Conservation (phyloP, 371 early-diverging fungal species). For the Blakeslea trispora region DNA sequence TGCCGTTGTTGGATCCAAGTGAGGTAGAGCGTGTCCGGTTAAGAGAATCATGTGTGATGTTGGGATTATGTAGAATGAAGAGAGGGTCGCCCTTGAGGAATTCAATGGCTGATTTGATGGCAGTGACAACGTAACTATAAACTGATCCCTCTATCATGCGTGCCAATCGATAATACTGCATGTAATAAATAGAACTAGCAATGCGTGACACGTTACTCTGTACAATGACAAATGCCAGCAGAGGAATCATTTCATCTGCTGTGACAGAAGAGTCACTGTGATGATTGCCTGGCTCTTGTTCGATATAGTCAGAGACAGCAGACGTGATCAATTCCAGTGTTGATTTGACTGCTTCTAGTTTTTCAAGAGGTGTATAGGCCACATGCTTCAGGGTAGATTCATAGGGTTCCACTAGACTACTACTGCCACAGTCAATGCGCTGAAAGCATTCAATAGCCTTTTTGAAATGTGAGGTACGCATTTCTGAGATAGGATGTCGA, state of each 20-base stretch:
- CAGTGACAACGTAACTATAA: conserved; percentile 54
- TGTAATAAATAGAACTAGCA: conserved; percentile 59
- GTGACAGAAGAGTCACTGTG: conserved; percentile 50
- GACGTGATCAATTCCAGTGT: conserved; percentile 44
- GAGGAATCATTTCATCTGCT: conserved; percentile 65
- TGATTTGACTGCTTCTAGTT: conserved; percentile 37
- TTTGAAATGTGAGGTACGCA: conserved; percentile 38
- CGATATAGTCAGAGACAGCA: conserved; percentile 37
- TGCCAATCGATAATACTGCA: conserved; percentile 56
- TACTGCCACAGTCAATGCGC: conserved; percentile 33
- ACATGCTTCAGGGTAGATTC: conserved; percentile 18
- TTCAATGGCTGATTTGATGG: conserved; percentile 55
- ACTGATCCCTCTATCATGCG: conserved; percentile 52
- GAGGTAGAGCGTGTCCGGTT: conserved; percentile 37
- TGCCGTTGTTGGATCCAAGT: conserved; percentile 23
- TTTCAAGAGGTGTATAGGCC: conserved; percentile 54
- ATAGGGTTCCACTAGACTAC: conserved; percentile 7
- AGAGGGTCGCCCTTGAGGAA: conserved; percentile 62
- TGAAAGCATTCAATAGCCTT: conserved; percentile 36
- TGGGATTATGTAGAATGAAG: conserved; percentile 21
- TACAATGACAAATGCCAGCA: conserved; percentile 57
- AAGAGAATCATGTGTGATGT: conserved; percentile 20
- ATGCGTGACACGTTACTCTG: conserved; percentile 53
- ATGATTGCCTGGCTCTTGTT: conserved; percentile 22
- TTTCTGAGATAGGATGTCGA: conserved; percentile 43